A percentile compares a stretch with the other conserved stretches of the same genome.
These are phyloP conservation scores for Golubevia sp. DNA, from an alignment of 1,284 basidiomycete species.

Conservation along the genomic window DNA sequence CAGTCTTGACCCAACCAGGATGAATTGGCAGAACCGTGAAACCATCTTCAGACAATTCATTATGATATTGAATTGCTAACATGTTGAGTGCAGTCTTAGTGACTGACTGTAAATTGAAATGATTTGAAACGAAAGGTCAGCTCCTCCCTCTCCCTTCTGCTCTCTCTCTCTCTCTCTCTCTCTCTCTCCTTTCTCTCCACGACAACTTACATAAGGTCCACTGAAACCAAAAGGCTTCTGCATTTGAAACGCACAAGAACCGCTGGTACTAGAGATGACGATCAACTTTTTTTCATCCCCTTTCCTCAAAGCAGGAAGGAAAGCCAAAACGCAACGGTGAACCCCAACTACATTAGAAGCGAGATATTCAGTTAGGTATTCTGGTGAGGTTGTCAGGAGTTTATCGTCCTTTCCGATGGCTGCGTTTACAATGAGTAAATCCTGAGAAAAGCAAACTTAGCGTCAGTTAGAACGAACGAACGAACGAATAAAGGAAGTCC, in stretches of 20 bases:
- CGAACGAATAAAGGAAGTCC: neutral
- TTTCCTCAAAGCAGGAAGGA: conserved; percentile 8
- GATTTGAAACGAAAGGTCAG: too few relatives aligned
- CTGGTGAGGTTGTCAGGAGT: neutral
- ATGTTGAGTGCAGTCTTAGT: conserved; percentile 14
- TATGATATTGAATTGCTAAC: conserved; percentile 5
- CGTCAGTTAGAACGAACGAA: neutral
- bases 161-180: too few relatives aligned
- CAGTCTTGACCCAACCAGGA: conserved; percentile 3
- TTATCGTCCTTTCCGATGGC: conserved; percentile 6
- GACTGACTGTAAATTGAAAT: conserved; percentile 1
- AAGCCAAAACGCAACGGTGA: conserved; percentile 6
- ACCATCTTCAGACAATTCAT: conserved; percentile 11
- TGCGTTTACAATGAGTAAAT: conserved; percentile 11
- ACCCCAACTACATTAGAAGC: conserved; percentile 12
- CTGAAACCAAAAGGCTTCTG: neutral
- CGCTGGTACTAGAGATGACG: conserved; percentile 6
- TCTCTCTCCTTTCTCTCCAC: too few relatives aligned
- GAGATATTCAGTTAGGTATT: neutral
- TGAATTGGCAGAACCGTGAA: conserved; percentile 11
- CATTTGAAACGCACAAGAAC: neutral
- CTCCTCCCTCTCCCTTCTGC: too few relatives aligned
- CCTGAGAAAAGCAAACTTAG: conserved; percentile 1
- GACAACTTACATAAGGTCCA: conserved; percentile 1
- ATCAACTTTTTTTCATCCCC: conserved; percentile 9